phyloP scores from a whole-genome alignment of 805 yeast species.

The Pichia cabralensis region DNA sequence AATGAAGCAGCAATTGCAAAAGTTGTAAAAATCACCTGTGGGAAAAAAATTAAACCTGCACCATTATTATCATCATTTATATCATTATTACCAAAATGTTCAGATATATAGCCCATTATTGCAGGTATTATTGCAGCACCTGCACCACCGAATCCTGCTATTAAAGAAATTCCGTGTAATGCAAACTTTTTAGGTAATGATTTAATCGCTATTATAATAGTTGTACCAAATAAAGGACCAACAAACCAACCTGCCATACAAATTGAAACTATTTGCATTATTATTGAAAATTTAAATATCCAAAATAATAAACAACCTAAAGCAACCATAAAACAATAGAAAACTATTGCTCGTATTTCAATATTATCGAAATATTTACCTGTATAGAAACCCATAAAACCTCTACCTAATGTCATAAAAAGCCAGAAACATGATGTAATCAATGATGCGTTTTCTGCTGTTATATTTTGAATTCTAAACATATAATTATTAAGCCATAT shows the following conservation, averaged over 20 bases:
- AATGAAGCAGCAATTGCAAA: conserved; percentile 17
- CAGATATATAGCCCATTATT: conserved; percentile 41
- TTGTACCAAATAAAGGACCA: conserved; percentile 57
- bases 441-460: conserved; percentile 33
- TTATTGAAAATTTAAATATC: conserved; percentile 14
- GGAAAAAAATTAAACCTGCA: conserved; percentile 25
- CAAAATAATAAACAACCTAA: conserved; percentile 27
- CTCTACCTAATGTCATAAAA: conserved; percentile 40
- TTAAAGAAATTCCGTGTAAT: conserved; percentile 60
- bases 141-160: conserved; percentile 72
- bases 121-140: conserved; percentile 76
- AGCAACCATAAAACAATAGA: conserved; percentile 29
- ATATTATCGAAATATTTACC: conserved; percentile 31
- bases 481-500: conserved; percentile 42
- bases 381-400: conserved; percentile 37
- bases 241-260: conserved; percentile 37
- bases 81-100: conserved; percentile 13
- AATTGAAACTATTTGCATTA: conserved; percentile 27
- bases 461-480: conserved; percentile 28
- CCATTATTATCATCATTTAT: conserved; percentile 16
- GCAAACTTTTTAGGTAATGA: conserved; percentile 51
- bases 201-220: conserved; percentile 53
- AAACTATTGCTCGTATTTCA: conserved; percentile 32
- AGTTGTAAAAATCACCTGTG: conserved; percentile 14
- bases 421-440: conserved; percentile 44